These are phyloP conservation scores for Limtongia smithiae DNA, from an alignment of 805 yeast species.

Conservation along the genomic window DNA sequence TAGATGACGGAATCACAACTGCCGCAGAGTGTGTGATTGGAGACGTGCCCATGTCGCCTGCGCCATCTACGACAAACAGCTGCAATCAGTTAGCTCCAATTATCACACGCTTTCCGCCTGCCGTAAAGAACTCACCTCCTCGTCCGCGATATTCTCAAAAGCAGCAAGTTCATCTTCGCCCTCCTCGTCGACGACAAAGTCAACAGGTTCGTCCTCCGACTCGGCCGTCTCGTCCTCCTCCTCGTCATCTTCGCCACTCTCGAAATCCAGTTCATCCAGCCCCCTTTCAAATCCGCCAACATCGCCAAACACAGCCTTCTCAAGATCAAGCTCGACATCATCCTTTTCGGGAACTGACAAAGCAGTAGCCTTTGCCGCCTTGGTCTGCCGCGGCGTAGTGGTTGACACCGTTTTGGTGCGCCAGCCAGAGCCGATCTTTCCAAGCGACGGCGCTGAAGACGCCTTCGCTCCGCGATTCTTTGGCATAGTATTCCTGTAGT, in stretches of 20 bases:
- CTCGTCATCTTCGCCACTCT: conserved; percentile 11
- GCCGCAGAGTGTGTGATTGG: conserved; percentile 31
- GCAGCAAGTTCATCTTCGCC: conserved; percentile 11
- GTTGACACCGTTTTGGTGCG: too few relatives aligned
- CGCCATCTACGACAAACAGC: conserved; percentile 26
- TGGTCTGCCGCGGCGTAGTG: too few relatives aligned
- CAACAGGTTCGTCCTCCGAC: conserved; percentile 5
- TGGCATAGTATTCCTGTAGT: too few relatives aligned
- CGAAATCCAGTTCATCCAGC: conserved; percentile 47
- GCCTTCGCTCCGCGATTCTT: too few relatives aligned
- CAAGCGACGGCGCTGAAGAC: too few relatives aligned
- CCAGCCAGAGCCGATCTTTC: too few relatives aligned
- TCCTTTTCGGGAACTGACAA: too few relatives aligned
- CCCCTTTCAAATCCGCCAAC: conserved; percentile 64
- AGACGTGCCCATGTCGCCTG: conserved; percentile 33
- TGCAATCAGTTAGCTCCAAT: too few relatives aligned
- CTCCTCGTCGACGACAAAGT: conserved; percentile 8
- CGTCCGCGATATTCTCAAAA: conserved; percentile 25
- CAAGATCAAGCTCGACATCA: conserved; percentile 74
- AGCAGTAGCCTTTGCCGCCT: too few relatives aligned
- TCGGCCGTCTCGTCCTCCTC: conserved; percentile 7
- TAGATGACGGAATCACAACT: conserved; percentile 29
- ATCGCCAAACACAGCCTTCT: conserved; percentile 88
- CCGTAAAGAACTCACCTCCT: conserved; percentile 7
- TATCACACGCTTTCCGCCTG: too few relatives aligned